Conservation (phyloP, 2,329 filamentous ascomycete species). For the Penicillium sp. region DNA sequence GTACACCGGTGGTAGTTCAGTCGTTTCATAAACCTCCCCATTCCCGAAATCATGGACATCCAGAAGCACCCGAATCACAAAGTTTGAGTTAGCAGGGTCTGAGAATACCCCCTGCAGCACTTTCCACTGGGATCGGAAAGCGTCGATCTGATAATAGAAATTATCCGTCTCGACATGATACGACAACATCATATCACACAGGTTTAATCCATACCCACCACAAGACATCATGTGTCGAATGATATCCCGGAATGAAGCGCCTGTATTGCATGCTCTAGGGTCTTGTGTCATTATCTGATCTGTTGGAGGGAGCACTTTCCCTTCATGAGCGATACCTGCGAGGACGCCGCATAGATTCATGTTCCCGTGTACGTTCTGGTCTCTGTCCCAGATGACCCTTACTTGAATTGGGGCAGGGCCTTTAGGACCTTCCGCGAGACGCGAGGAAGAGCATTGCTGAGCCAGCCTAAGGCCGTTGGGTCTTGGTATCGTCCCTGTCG, state of each 20-base stretch:
- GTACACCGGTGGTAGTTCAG: neutral
- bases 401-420: neutral
- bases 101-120: neutral
- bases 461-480: neutral
- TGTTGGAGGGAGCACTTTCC: neutral
- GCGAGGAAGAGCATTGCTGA: neutral
- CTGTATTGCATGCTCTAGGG: neutral
- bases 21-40: neutral
- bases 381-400: neutral
- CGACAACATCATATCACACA: neutral
- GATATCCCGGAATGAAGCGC: neutral
- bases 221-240: neutral
- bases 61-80: neutral
- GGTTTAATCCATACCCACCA: neutral
- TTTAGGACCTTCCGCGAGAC: rapidly evolving
- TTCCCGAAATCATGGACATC: neutral
- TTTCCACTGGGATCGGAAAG: neutral
- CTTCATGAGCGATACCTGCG: neutral
- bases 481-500: neutral
- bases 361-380: neutral
- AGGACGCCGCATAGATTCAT: neutral
- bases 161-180: neutral
- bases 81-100: neutral
- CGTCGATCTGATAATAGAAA: neutral
- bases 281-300: neutral